Conservation (phyloP, 2,329 filamentous ascomycete species). For the Trichoderma gracile region DNA sequence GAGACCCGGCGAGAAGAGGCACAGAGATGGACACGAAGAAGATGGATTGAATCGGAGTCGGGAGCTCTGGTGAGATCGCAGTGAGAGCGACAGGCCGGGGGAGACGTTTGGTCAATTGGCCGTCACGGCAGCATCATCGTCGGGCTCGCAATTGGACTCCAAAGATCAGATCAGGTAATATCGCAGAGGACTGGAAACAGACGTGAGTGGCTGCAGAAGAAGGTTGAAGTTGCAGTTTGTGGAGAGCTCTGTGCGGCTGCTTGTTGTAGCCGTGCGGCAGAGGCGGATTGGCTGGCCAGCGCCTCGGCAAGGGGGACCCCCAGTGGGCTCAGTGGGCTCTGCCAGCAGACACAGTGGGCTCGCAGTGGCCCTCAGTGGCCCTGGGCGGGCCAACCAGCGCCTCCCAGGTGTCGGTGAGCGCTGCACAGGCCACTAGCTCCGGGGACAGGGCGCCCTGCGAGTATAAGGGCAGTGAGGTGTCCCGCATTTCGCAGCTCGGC, state of each 20-base stretch:
- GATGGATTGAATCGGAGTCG: neutral
- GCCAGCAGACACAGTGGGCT: conserved; percentile 14
- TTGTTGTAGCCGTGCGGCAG: conserved; percentile 5
- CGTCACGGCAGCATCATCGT: conserved; percentile 12
- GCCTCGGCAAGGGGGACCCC: conserved; percentile 9
- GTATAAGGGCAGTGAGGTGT: conserved; percentile 9
- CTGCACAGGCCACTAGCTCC: conserved; percentile 22
- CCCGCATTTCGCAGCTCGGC: conserved; percentile 20
- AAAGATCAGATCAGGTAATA: neutral
- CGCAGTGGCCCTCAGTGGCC: conserved; percentile 9
- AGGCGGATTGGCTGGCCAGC: neutral
- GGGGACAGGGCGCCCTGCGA: conserved; percentile 5
- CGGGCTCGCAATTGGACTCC: conserved; percentile 22
- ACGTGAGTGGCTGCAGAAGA: conserved; percentile 20
- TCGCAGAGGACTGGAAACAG: conserved; percentile 6
- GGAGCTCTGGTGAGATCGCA: neutral
- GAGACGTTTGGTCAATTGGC: conserved; percentile 1
- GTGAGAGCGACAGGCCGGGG: neutral
- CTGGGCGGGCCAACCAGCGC: conserved; percentile 24
- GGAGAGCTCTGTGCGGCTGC: neutral
- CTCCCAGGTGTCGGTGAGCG: conserved; percentile 27
- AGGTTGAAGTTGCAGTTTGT: conserved; percentile 19
- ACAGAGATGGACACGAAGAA: neutral
- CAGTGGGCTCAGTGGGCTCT: neutral
- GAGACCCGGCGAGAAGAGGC: neutral